phyloP scores from a whole-genome alignment of 495 filamentous ascomycete species.

The Hyaloscypha variabilis region DNA sequence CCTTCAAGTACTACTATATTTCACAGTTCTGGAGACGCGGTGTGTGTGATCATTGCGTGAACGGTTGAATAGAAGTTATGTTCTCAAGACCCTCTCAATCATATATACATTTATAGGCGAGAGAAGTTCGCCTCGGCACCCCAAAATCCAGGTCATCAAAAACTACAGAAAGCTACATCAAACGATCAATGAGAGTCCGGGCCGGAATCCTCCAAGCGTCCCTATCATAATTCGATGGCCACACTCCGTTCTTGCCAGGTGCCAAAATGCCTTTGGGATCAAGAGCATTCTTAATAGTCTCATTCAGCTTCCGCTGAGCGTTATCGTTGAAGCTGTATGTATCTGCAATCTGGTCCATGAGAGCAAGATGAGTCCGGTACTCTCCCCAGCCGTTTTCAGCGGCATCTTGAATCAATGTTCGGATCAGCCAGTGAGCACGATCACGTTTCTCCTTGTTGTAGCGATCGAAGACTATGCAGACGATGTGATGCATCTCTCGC shows the following conservation, averaged over 20 bases:
- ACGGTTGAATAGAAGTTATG: too few relatives aligned
- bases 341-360: constrained; percentile 53
- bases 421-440: constrained; percentile 41
- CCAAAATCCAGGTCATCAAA: too few relatives aligned
- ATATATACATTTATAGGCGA: too few relatives aligned
- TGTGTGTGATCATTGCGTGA: too few relatives aligned
- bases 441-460: constrained; percentile 35
- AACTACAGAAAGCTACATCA: background rate
- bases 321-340: constrained; percentile 54
- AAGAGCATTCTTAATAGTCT: constrained; percentile 51
- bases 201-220: constrained; percentile 37
- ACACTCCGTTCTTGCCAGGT: constrained; percentile 52
- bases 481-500: constrained; percentile 44
- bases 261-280: constrained; percentile 54
- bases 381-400: constrained; percentile 51
- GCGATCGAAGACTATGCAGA: constrained; percentile 48
- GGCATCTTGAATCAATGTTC: constrained; percentile 43
- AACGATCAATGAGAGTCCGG: constrained; percentile 2
- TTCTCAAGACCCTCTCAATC: too few relatives aligned
- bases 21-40: too few relatives aligned
- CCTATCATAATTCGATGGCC: constrained; percentile 48
- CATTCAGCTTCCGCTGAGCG: constrained; percentile 51
- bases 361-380: constrained; percentile 52
- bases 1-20: too few relatives aligned
- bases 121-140: too few relatives aligned